These are phyloP conservation scores for Flaveria floridana DNA, from an alignment of 140 eudicot species.

Conservation along the genomic window DNA sequence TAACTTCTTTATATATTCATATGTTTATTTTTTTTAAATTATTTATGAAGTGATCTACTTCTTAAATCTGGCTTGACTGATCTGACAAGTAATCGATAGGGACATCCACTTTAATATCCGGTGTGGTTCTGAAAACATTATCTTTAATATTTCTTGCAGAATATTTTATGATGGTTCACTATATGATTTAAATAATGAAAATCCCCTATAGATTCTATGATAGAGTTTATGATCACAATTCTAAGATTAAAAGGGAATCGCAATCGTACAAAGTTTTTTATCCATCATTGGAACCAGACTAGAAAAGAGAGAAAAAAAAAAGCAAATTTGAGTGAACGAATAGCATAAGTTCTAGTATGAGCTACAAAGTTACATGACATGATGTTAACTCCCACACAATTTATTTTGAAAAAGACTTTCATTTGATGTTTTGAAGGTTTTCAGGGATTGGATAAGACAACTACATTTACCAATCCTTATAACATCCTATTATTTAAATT, in stretches of 20 bases:
- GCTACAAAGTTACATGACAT: neutral
- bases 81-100: too few species aligned
- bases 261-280: neutral
- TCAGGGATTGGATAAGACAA: neutral
- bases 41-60: too few species aligned
- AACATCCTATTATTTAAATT: too few species aligned
- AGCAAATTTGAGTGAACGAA: neutral
- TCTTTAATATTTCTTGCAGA: too few species aligned
- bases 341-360: neutral
- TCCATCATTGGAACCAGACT: neutral
- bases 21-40: too few species aligned
- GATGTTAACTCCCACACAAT: slow-evolving; percentile 1
- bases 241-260: neutral
- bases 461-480: neutral
- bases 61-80: too few species aligned
- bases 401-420: neutral
- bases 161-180: neutral
- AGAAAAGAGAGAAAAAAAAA: neutral
- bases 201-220: neutral
- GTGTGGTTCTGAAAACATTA: too few species aligned
- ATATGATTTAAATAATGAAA: too few species aligned
- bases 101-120: too few species aligned
- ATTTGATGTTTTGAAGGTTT: neutral
- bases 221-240: neutral
- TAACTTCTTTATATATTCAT: too few species aligned